Evolutionary conservation across 108 stramenopile genomes (phyloP).

Genomic region (Thalassiosira profunda): DNA sequence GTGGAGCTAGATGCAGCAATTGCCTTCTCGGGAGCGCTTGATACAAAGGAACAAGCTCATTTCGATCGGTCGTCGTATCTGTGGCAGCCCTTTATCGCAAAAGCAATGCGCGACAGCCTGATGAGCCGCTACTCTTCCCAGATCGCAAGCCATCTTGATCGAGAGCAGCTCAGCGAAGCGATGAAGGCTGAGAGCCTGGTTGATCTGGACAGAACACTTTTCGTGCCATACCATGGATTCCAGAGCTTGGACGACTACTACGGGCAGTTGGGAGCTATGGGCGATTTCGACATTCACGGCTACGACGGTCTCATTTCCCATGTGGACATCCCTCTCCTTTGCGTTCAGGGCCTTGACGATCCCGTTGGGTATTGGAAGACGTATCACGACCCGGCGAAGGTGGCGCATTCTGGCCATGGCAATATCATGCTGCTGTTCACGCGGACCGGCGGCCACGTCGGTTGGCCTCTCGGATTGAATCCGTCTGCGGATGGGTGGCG

Average conservation of each 20-base stretch:
- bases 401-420: slow-evolving; percentile 59
- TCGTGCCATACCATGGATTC: slow-evolving; percentile 79
- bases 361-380: slow-evolving; percentile 74
- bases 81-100: slow-evolving; percentile 95
- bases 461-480: slow-evolving; percentile 79
- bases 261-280: slow-evolving; percentile 61
- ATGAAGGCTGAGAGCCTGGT: slow-evolving; percentile 61
- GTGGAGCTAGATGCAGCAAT: slow-evolving; percentile 80
- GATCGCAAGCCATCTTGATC: slow-evolving; percentile 43
- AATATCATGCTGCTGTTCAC: slow-evolving; percentile 66
- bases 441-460: slow-evolving; percentile 79
- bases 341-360: slow-evolving; percentile 80
- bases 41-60: slow-evolving; percentile 74
- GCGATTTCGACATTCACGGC: slow-evolving; percentile 56
- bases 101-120: slow-evolving; percentile 61
- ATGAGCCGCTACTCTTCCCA: slow-evolving; percentile 65
- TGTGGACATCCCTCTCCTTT: slow-evolving; percentile 65
- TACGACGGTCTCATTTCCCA: slow-evolving; percentile 62
- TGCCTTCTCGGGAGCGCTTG: slow-evolving; percentile 82
- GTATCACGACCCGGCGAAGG: slow-evolving; percentile 57
- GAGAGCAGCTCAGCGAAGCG: slow-evolving; percentile 47
- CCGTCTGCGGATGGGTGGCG: slow-evolving; percentile 61
- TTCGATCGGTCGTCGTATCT: slow-evolving; percentile 74
- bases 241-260: slow-evolving; percentile 75
- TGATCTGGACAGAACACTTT: slow-evolving; percentile 62